Evolutionary conservation across 345 rosid species (phyloP).

Genomic region (Acer negundo): DNA sequence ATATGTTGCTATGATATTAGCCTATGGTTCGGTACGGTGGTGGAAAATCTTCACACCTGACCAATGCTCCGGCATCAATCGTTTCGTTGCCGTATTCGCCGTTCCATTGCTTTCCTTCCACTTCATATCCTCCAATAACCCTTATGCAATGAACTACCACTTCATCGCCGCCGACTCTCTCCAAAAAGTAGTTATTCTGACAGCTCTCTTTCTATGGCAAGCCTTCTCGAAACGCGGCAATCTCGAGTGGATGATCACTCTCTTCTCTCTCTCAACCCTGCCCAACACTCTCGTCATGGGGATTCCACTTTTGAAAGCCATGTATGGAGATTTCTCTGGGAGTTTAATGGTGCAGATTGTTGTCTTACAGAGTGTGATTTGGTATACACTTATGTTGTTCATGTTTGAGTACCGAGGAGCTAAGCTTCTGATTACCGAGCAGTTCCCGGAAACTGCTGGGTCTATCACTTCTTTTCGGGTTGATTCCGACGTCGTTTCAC

Average conservation of each 20-base stretch:
- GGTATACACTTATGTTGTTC: slow-evolving; percentile 59
- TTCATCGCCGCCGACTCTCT: slow-evolving; percentile 61
- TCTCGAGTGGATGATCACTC: slow-evolving; percentile 52
- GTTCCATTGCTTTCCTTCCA: slow-evolving; percentile 33
- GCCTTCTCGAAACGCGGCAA: slow-evolving; percentile 34
- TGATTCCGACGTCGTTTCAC: slow-evolving; percentile 56
- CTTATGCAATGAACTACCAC: slow-evolving; percentile 47
- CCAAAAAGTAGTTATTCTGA: slow-evolving; percentile 48
- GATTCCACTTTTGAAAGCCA: slow-evolving; percentile 52
- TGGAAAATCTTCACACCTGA: slow-evolving; percentile 42
- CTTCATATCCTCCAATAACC: slow-evolving; percentile 49
- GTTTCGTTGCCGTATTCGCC: slow-evolving; percentile 36
- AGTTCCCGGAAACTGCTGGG: slow-evolving; percentile 57
- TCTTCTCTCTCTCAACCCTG: slow-evolving; percentile 49
- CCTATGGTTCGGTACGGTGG: slow-evolving; percentile 36
- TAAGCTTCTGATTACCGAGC: slow-evolving; percentile 42
- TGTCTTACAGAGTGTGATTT: slow-evolving; percentile 49
- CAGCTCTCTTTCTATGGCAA: slow-evolving; percentile 49
- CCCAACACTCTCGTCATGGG: slow-evolving; percentile 66
- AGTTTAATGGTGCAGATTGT: slow-evolving; percentile 54
- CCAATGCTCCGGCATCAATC: slow-evolving; percentile 42
- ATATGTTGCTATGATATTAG: slow-evolving; percentile 33
- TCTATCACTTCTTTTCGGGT: slow-evolving; percentile 51
- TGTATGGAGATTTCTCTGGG: slow-evolving; percentile 56
- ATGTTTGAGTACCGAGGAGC: slow-evolving; percentile 60